Conservation (phyloP, 305 asterid species). For the Rubia tinctorum region DNA sequence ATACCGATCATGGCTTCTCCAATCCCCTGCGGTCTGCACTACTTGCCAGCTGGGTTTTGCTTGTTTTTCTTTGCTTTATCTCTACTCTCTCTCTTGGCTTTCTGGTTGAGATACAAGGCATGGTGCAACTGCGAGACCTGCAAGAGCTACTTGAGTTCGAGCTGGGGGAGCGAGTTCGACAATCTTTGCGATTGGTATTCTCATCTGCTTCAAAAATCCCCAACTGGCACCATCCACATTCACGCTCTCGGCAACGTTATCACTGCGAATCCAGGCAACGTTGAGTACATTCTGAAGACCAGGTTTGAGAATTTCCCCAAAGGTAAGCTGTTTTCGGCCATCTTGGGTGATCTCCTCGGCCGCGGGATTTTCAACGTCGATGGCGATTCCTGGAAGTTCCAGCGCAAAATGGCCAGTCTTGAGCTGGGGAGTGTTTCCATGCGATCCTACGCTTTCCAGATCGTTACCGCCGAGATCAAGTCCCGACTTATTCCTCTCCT, state of each 20-base stretch:
- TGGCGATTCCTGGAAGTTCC: conserved; percentile 34
- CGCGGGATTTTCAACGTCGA: conserved; percentile 39
- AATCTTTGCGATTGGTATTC: conserved; percentile 36
- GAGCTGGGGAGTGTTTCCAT: conserved; percentile 24
- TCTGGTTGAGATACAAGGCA: conserved; percentile 26
- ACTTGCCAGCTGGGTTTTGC: conserved; percentile 12
- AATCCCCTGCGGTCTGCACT: neutral
- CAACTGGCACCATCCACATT: conserved; percentile 28
- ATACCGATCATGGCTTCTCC: neutral
- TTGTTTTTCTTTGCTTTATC: conserved; percentile 27
- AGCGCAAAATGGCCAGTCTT: conserved; percentile 33
- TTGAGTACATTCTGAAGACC: conserved; percentile 34
- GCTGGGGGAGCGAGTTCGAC: conserved; percentile 26
- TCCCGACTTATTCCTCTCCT: conserved; percentile 27
- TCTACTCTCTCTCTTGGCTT: conserved; percentile 18
- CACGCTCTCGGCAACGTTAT: conserved; percentile 30
- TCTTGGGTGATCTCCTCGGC: conserved; percentile 37
- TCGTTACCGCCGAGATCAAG: conserved; percentile 16
- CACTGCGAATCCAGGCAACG: conserved; percentile 29
- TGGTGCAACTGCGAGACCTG: conserved; percentile 31
- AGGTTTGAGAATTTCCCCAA: conserved; percentile 35
- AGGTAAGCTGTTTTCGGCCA: conserved; percentile 29
- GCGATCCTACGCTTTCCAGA: conserved; percentile 25
- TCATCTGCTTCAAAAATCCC: conserved; percentile 24
- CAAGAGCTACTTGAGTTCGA: conserved; percentile 20